A percentile compares a stretch with the other conserved stretches of the same genome.
phyloP scores from a whole-genome alignment of 2,329 filamentous ascomycete genomes.

The Podosphaera xanthii region DNA sequence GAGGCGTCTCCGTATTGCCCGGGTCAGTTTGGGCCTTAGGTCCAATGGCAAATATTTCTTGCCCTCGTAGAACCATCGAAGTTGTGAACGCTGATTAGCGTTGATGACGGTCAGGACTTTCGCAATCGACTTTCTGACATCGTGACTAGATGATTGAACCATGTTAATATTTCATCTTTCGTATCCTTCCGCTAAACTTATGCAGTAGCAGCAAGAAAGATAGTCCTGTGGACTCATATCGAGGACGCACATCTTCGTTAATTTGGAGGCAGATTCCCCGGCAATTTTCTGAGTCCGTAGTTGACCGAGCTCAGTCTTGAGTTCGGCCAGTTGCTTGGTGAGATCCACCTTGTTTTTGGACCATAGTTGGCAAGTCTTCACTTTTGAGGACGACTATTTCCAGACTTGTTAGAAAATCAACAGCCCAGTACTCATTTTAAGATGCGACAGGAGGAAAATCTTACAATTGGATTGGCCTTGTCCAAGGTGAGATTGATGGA shows the following conservation, averaged over 20 bases:
- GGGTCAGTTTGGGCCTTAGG: constrained; percentile 59
- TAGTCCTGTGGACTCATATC: too few species aligned
- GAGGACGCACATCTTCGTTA: too few species aligned
- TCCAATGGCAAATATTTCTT: constrained; percentile 99
- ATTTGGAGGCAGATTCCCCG: constrained; percentile 43
- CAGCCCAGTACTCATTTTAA: too few species aligned
- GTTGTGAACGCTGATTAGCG: too few species aligned
- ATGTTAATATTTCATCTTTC: constrained; percentile 15
- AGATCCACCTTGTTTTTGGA: too few species aligned
- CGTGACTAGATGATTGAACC: constrained; percentile 40
- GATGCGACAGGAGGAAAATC: too few species aligned
- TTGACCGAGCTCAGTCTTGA: constrained; percentile 90
- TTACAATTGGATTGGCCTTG: too few species aligned
- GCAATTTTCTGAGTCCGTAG: constrained; percentile 97
- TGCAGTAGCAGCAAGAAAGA: constrained; percentile 19
- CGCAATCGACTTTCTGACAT: constrained; percentile 98
- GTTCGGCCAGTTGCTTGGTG: constrained; percentile 41
- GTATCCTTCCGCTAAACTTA: constrained; percentile 93
- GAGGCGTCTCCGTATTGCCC: too few species aligned
- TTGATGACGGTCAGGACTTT: constrained; percentile 58
- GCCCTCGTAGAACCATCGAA: constrained; percentile 89
- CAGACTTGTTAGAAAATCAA: too few species aligned
- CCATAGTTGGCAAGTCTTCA: too few species aligned
- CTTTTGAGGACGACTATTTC: too few species aligned
- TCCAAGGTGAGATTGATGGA: too few species aligned